Percentiles rank a stretch among this genome's conserved stretches.
Conservation (phyloP, 1,284 basidiomycete species). For the Ganoderma meredithae region DNA sequence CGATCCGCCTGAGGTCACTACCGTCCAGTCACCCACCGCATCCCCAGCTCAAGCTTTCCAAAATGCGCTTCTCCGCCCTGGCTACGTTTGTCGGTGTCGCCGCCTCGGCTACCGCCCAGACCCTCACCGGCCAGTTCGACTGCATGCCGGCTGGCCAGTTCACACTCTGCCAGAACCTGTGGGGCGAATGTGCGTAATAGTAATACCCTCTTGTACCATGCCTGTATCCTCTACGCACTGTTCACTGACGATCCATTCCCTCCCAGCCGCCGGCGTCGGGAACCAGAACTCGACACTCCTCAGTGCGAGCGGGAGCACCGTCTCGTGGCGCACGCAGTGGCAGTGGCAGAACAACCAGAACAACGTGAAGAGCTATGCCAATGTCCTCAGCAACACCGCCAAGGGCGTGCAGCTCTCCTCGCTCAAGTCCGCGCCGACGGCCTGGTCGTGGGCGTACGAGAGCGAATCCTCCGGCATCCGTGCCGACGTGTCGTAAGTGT, state of each 20-base stretch:
- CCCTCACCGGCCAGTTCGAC: constrained; percentile 51
- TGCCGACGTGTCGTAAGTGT: constrained; percentile 61
- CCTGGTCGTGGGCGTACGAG: constrained; percentile 59
- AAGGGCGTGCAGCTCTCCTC: constrained; percentile 56
- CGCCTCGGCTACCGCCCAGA: constrained; percentile 38
- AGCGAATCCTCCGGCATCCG: constrained; percentile 53
- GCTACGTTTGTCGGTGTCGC: constrained; percentile 29
- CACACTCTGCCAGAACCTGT: constrained; percentile 64
- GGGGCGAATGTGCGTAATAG: constrained; percentile 57
- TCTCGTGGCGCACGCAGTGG: constrained; percentile 63
- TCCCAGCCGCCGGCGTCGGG: constrained; percentile 53
- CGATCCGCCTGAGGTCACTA: no score
- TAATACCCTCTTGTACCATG: no score
- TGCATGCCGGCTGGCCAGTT: constrained; percentile 56
- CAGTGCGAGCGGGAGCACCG: constrained; percentile 47
- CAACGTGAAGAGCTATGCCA: constrained; percentile 64
- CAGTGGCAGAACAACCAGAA: constrained; percentile 62
- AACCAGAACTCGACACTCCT: constrained; percentile 57
- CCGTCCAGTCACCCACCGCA: no score
- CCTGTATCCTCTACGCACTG: no score
- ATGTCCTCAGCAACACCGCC: constrained; percentile 51
- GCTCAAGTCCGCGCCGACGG: constrained; percentile 54
- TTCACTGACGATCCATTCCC: background rate
- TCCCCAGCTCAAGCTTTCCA: background rate
- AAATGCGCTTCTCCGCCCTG: constrained; percentile 31